phyloP scores from a whole-genome alignment of 2,329 filamentous ascomycete genomes.

The Arachnomyces sp. region DNA sequence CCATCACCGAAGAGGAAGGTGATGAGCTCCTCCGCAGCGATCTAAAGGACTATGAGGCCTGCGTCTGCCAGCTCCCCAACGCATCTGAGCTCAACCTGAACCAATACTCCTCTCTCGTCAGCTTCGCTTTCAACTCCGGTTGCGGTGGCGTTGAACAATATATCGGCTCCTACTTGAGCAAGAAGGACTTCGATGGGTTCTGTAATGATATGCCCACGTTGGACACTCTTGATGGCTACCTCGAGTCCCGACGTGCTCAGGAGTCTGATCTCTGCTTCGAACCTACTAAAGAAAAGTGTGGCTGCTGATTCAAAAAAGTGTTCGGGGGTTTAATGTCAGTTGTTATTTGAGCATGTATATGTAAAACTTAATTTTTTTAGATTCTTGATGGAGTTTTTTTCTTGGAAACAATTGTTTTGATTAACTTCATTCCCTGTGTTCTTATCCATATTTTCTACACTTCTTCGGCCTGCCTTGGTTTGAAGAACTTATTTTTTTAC shows the following conservation, averaged over 20 bases:
- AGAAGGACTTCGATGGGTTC: slow-evolving; percentile 8
- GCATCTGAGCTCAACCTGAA: slow-evolving; percentile 6
- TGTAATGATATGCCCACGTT: slow-evolving; percentile 5
- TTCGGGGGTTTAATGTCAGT: too few relatives aligned
- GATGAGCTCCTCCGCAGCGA: slow-evolving; percentile 3
- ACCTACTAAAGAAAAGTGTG: slow-evolving; percentile 2
- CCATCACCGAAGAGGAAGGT: slow-evolving; percentile 3
- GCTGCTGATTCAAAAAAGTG: neutral
- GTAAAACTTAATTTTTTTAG: too few relatives aligned
- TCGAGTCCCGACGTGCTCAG: slow-evolving; percentile 2
- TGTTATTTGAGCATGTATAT: too few relatives aligned
- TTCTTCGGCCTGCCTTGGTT: too few relatives aligned
- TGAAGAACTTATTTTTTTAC: too few relatives aligned
- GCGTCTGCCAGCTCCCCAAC: slow-evolving; percentile 5
- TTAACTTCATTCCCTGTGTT: too few relatives aligned
- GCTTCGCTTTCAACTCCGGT: slow-evolving; percentile 8
- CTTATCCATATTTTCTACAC: too few relatives aligned
- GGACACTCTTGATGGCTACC: slow-evolving; percentile 4
- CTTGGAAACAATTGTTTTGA: too few relatives aligned
- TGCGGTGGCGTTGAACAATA: slow-evolving; percentile 7
- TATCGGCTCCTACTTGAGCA: slow-evolving; percentile 1
- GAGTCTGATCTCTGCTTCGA: slow-evolving; percentile 2
- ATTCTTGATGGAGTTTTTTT: too few relatives aligned
- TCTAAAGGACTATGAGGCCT: slow-evolving; percentile 4
- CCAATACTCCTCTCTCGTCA: slow-evolving; percentile 6